Percentiles rank a stretch among this genome's conserved stretches.
Evolutionary conservation across 371 early-diverging fungal species (phyloP).

Genomic region (Mucor sp.): DNA sequence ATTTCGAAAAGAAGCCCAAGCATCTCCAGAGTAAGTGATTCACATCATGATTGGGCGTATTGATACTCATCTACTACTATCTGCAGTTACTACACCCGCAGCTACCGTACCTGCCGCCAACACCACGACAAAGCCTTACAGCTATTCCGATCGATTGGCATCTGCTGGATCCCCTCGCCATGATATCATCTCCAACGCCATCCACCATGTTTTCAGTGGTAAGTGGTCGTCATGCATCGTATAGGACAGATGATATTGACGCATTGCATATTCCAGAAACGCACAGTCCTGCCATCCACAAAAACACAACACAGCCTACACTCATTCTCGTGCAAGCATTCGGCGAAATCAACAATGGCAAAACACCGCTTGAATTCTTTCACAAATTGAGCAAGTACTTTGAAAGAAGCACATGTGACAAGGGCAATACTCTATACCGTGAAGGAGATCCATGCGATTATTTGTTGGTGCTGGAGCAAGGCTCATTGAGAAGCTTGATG

Average conservation of each 20-base stretch:
- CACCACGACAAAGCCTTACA: background rate
- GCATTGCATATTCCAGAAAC: slow-evolving; percentile 9
- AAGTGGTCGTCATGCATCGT: background rate
- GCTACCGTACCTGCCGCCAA: background rate
- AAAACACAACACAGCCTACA: slow-evolving; percentile 55
- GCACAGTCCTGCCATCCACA: slow-evolving; percentile 23
- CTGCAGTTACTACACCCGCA: background rate
- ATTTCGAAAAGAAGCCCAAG: slow-evolving; percentile 54
- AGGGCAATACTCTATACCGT: slow-evolving; percentile 65
- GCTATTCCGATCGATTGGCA: slow-evolving; percentile 14
- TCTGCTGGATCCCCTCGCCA: slow-evolving; percentile 40
- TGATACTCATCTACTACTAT: background rate
- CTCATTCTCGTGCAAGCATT: slow-evolving; percentile 71
- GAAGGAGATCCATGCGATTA: slow-evolving; percentile 66
- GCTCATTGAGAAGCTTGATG: slow-evolving; percentile 67
- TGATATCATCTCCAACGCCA: slow-evolving; percentile 37
- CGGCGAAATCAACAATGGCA: slow-evolving; percentile 48
- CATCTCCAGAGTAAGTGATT: slow-evolving; percentile 21
- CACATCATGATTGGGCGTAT: background rate
- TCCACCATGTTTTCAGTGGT: slow-evolving; percentile 42
- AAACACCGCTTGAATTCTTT: slow-evolving; percentile 54
- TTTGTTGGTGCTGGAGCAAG: slow-evolving; percentile 78
- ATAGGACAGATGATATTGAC: too few relatives aligned
- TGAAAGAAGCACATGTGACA: slow-evolving; percentile 49
- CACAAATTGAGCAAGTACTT: slow-evolving; percentile 65